phyloP scores from a whole-genome alignment of 2,329 filamentous ascomycete species.

The Stagonosporopsis vannaccii region DNA sequence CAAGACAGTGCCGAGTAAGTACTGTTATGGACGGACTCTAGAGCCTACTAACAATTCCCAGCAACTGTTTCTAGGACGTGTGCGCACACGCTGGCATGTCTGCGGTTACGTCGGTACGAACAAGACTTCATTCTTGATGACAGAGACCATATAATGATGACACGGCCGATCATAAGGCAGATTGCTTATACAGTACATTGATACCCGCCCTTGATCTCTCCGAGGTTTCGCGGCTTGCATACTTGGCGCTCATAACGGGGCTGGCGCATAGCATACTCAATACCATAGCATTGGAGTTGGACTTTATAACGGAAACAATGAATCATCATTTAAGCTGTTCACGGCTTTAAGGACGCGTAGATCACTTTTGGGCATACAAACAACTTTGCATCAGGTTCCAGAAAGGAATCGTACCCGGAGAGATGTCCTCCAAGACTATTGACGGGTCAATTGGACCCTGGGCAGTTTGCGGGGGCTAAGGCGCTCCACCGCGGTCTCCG shows the following conservation, averaged over 20 bases:
- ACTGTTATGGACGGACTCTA: neutral
- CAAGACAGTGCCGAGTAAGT: slow-evolving; percentile 60
- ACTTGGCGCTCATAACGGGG: slow-evolving; percentile 28
- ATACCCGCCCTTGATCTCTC: slow-evolving; percentile 35
- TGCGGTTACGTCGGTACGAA: neutral
- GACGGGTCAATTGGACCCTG: slow-evolving; percentile 14
- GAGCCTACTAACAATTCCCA: neutral
- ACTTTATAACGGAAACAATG: neutral
- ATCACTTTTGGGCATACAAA: neutral
- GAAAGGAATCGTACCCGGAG: neutral
- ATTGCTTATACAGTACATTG: slow-evolving; percentile 35
- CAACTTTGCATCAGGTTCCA: neutral
- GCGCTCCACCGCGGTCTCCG: slow-evolving; percentile 28
- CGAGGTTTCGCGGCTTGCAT: slow-evolving; percentile 31
- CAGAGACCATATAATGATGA: slow-evolving; percentile 9
- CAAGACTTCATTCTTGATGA: neutral
- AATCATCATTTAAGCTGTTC: neutral
- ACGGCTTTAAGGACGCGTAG: neutral
- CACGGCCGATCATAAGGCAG: slow-evolving; percentile 31
- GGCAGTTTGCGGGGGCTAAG: slow-evolving; percentile 20
- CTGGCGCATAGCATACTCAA: slow-evolving; percentile 20
- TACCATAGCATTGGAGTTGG: slow-evolving; percentile 26
- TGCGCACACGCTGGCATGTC: neutral
- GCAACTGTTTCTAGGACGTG: slow-evolving; percentile 33
- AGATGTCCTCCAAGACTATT: neutral